Evolutionary conservation across 2,329 filamentous ascomycete species (phyloP).

Genomic region (Delphinella strobiligena): DNA sequence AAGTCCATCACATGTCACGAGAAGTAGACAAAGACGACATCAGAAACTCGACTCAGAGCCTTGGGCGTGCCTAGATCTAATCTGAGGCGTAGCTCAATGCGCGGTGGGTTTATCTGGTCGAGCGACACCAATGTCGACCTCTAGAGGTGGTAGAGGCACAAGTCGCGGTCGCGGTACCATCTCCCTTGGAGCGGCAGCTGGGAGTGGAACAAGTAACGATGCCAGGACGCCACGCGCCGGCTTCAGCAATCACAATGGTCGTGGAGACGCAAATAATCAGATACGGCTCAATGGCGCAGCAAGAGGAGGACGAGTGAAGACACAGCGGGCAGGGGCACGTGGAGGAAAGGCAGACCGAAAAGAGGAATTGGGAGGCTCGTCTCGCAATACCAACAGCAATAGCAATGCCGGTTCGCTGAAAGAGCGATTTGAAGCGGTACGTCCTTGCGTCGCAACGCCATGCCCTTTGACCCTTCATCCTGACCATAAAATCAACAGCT

Average conservation of each 20-base stretch:
- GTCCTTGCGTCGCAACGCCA: constrained; percentile 1
- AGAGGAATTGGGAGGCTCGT: no score
- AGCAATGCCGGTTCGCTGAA: no score
- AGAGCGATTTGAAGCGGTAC: constrained; percentile 7
- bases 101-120: background rate
- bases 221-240: constrained; percentile 4
- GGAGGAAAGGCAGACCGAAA: no score
- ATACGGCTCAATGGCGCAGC: background rate
- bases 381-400: no score
- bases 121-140: constrained; percentile 11
- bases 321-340: no score
- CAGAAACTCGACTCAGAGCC: no score
- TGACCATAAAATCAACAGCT: constrained; percentile 18
- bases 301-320: background rate
- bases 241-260: constrained; percentile 5
- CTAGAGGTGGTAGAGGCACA: constrained; percentile 7
- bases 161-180: constrained; percentile 6
- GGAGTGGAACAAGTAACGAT: constrained; percentile 2
- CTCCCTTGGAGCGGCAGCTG: constrained; percentile 3
- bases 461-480: constrained; percentile 1
- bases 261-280: background rate
- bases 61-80: background rate
- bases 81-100: background rate
- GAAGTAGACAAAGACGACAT: no score
- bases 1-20: no score